Evolutionary conservation across 2,329 filamentous ascomycete genomes (phyloP).

Genomic region (Penicillium sp.): DNA sequence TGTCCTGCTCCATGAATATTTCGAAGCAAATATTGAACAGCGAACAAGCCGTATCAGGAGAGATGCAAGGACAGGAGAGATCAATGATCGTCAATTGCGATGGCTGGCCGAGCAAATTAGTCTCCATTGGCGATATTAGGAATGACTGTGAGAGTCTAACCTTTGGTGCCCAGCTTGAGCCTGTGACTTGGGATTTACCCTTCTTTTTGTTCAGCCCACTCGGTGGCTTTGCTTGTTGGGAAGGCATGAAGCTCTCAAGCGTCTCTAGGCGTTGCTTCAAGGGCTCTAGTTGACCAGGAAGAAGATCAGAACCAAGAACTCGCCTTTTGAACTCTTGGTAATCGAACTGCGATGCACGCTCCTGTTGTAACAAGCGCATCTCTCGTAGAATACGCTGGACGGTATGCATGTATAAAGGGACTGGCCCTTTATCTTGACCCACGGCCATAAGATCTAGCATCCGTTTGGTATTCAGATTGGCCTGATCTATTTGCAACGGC

Average conservation of each 20-base stretch:
- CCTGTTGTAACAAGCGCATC: conserved; percentile 46
- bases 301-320: conserved; percentile 43
- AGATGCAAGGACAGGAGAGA: too few species aligned
- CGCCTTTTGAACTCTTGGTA: conserved; percentile 47
- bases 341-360: conserved; percentile 35
- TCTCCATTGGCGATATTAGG: too few species aligned
- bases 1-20: too few species aligned
- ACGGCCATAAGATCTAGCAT: conserved; percentile 42
- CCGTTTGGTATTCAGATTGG: conserved; percentile 37
- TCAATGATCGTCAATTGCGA: too few species aligned
- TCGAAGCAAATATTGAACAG: too few species aligned
- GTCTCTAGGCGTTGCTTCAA: neutral
- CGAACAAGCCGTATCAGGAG: too few species aligned
- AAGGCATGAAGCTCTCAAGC: neutral
- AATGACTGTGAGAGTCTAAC: too few species aligned
- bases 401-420: neutral
- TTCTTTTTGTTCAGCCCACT: too few species aligned
- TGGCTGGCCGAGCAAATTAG: too few species aligned
- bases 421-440: neutral
- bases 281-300: conserved; percentile 44
- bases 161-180: too few species aligned
- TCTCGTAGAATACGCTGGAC: conserved; percentile 46
- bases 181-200: too few species aligned
- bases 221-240: too few species aligned
- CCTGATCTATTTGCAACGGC: neutral